Evolutionary conservation across 2,329 filamentous ascomycete genomes (phyloP), one percentile per base, ranked within the genome.

Genomic region (Fusarium domesticum): DNA sequence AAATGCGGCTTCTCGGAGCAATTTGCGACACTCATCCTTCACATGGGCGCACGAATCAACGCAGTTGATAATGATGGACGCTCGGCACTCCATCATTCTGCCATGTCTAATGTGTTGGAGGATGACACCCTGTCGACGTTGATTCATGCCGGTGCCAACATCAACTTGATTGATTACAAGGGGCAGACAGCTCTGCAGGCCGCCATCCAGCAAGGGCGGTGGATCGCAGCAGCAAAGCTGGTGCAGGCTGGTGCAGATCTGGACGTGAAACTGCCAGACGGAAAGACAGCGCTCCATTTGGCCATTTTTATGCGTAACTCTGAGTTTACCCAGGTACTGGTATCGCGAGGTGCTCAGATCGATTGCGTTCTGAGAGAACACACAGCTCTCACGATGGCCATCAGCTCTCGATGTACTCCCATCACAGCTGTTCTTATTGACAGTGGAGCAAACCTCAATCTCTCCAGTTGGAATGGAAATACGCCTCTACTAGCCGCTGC

Each of bases 1-100:
- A 59, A 55, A 30, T 59, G 58, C 31, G 46, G 57, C 2, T 60
- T 60, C 44, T 60, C 58, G 12, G 58, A 60, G 31, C 58, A 60
- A 18, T 60, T 60, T 44, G 58, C 58, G 12, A 58, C 45, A 4
- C 56, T 60, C 6, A 47, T 58, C 10, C 18, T 61, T 8, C 54
- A 60, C 20, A 48, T 59, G 37, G 51, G 47, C 16, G 56, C 56
- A 8, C 54, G 53, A 14, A 30, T 60, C 23, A 43, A 60, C 37
- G 49, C 56, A 4, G 47, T 60, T 4, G 58, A 60, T 20, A 58
- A 60, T 6, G 49, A 58, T 8, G 58, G 58, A 2, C 51, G 50
- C 25, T 52, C 56, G 17, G 58, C 58, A 10, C 53, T 60, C 8
- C 58, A 60, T 45, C 47, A 57, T 28, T 60, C 58, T n/a, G 58